Evolutionary conservation across 768 basidiomycete genomes (phyloP).

Genomic region (Panaeolus papilionaceus): DNA sequence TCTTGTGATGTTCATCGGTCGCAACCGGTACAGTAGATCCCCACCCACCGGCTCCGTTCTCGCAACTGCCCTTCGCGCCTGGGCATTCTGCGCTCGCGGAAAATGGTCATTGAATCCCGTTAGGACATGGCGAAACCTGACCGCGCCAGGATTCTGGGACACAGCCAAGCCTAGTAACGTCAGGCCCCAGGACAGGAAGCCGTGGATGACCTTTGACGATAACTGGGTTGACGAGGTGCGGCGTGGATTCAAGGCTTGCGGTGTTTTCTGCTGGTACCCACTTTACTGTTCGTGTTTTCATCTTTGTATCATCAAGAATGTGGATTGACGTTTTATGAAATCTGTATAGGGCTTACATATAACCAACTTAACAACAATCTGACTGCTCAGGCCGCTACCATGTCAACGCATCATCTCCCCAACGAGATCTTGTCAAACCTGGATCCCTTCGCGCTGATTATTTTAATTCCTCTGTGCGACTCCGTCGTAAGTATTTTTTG

Average conservation of each 20-base stretch:
- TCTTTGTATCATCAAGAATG: neutral
- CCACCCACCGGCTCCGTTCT: slow-evolving; percentile 68
- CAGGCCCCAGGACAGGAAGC: slow-evolving; percentile 46
- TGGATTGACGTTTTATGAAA: neutral
- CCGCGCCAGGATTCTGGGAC: slow-evolving; percentile 69
- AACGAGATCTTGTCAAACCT: slow-evolving; percentile 79
- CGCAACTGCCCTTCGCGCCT: slow-evolving; percentile 48
- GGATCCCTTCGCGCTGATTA: slow-evolving; percentile 73
- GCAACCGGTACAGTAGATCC: slow-evolving; percentile 54
- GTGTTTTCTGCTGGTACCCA: slow-evolving; percentile 62
- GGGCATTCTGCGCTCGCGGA: slow-evolving; percentile 45
- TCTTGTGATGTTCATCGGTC: slow-evolving; percentile 55
- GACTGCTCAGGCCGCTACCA: slow-evolving; percentile 75
- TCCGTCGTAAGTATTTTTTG: slow-evolving; percentile 40
- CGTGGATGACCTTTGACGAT: slow-evolving; percentile 79
- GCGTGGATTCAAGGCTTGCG: slow-evolving; percentile 72
- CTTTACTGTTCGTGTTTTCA: slow-evolving; percentile 55
- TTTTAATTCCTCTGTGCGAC: slow-evolving; percentile 43
- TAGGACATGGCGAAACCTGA: slow-evolving; percentile 48
- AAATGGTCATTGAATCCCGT: slow-evolving; percentile 60
- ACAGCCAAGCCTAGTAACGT: slow-evolving; percentile 63
- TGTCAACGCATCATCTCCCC: slow-evolving; percentile 68
- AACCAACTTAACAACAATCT: slow-evolving; percentile 77
- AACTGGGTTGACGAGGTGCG: slow-evolving; percentile 74
- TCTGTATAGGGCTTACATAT: slow-evolving; percentile 62